Base-by-base conservation (phyloP, 176 grass and related monocot species). In the Urochloa ruziziensis region DNA sequence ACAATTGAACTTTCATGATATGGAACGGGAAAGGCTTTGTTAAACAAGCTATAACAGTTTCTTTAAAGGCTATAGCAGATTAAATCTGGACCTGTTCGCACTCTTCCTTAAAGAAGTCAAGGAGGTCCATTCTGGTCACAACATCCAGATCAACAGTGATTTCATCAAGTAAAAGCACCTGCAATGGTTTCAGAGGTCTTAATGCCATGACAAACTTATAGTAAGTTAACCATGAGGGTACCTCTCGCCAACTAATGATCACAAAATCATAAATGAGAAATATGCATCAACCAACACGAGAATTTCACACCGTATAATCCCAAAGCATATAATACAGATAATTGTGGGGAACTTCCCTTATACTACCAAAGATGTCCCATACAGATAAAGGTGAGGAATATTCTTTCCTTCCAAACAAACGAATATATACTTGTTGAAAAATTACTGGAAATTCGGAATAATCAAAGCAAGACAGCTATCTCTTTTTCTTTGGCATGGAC, bases 71-170 rank as follows among this genome's bases (percentile, higher is more conserved):
- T 9, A 56, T 23, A 23, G 3, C 2, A 57, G 7, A 24, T 2
- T 33, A 34, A 60, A 75, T 54, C 4, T 23, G 13, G 88, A 95
- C 93, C 89, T 91, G 84, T 65, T 98, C 91, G 30, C 96, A 95
- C 62, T 98, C 96, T 90, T 98, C 96, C 84, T 87, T 98, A 75
- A 95, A 98, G 87, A 98, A 98, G 18, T 94, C 91, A 3, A 98
- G 96, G 36, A 98, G 89, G 80, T 95, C 96, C 91, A 95, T 94
- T 90, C 96, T 93, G 43, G 91, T 93, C 40, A 98, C 96, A 39
- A 95, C 91, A 80, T 95, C 93, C 43, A 98, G 86, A 78, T 98
- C 96, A 48, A 98, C 96, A 0, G 93, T 98, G 67, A 95, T 84
- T 81, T 98, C 93, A 87, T 95, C 96, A 70, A 95, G 91, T 58